These are phyloP conservation scores for Sclerotinia glacialis DNA, from an alignment of 2,329 filamentous ascomycete genomes.

Conservation along the genomic window DNA sequence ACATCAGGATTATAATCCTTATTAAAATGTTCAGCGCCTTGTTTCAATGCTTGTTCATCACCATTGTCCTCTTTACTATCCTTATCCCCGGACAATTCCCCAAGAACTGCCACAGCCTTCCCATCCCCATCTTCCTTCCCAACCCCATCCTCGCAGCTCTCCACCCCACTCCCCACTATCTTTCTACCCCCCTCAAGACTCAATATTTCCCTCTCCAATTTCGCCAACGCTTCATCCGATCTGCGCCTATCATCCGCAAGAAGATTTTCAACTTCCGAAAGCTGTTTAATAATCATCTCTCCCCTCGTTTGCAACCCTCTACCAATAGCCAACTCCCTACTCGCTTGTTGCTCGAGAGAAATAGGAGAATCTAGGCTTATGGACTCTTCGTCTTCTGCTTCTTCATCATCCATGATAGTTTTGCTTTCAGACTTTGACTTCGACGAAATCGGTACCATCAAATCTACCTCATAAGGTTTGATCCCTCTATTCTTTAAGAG, in stretches of 20 bases:
- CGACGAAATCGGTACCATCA: background rate
- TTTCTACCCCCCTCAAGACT: background rate
- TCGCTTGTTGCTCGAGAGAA: background rate
- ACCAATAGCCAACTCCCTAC: background rate
- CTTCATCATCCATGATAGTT: background rate
- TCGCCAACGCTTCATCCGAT: background rate
- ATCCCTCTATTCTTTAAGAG: background rate
- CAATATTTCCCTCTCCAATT: background rate
- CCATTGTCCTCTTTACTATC: background rate
- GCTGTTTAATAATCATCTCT: too few species aligned
- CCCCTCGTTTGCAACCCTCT: background rate
- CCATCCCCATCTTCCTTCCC: too few species aligned
- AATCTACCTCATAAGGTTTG: background rate
- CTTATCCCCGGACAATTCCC: background rate
- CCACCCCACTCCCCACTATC: rapidly evolving
- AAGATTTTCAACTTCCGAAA: too few species aligned
- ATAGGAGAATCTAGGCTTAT: background rate
- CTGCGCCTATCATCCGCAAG: background rate
- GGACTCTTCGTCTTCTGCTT: background rate
- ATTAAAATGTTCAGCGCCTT: background rate
- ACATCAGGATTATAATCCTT: background rate
- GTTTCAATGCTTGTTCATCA: background rate
- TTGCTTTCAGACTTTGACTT: background rate
- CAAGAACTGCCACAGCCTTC: too few species aligned
- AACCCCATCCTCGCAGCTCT: background rate